phyloP scores from a whole-genome alignment of 208 protist species.

The Angomonas desouzai region DNA sequence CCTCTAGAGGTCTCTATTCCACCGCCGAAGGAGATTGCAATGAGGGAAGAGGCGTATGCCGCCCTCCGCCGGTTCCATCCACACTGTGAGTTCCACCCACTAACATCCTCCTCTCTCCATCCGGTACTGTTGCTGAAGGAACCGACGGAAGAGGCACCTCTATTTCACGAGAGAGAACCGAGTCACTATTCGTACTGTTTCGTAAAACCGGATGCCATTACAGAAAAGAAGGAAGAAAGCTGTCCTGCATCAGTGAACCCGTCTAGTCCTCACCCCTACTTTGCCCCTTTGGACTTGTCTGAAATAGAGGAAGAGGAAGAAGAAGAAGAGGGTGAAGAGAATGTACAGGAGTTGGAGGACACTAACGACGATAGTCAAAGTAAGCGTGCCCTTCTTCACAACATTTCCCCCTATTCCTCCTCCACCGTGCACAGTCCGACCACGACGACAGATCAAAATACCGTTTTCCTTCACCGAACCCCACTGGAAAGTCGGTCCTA shows the following conservation, averaged over 20 bases:
- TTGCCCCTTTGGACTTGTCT: background rate
- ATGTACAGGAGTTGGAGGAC: background rate
- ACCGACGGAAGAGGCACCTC: background rate
- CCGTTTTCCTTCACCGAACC: background rate
- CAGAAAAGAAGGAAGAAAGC: background rate
- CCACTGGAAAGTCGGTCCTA: background rate
- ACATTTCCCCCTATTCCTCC: background rate
- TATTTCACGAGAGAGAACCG: background rate
- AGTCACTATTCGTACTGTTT: background rate
- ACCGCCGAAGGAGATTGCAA: too few relatives aligned
- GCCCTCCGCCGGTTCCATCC: background rate
- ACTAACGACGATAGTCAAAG: too few relatives aligned
- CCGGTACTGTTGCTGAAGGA: too few relatives aligned
- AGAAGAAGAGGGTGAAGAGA: background rate
- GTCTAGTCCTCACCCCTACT: background rate
- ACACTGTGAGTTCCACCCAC: too few relatives aligned
- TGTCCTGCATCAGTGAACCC: background rate
- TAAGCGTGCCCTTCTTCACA: too few relatives aligned
- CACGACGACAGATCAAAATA: background rate
- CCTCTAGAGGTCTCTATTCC: too few relatives aligned
- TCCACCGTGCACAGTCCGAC: background rate
- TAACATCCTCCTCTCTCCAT: too few relatives aligned
- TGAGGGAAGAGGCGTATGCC: background rate
- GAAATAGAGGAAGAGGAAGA: background rate
- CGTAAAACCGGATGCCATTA: background rate